A percentile compares a stretch with the other conserved stretches of the same genome.
These are phyloP conservation scores for Dimargaris cristalligena DNA, from an alignment of 192 early-diverging fungal species.

Conservation along the genomic window DNA sequence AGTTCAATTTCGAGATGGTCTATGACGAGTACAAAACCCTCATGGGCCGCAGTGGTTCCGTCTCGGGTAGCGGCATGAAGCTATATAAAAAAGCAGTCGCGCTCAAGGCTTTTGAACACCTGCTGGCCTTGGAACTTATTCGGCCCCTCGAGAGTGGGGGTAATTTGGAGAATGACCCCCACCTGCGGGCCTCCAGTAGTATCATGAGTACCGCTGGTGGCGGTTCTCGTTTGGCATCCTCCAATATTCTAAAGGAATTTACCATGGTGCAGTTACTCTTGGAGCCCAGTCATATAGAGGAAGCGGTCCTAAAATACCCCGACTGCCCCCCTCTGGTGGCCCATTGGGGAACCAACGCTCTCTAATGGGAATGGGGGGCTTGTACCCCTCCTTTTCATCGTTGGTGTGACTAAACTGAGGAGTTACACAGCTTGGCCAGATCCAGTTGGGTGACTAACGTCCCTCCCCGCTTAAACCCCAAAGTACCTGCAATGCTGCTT, in stretches of 20 bases:
- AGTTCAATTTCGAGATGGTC: conserved; percentile 90
- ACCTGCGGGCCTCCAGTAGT: neutral
- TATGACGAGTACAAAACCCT: conserved; percentile 83
- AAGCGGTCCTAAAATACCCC: conserved; percentile 35
- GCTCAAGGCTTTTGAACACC: conserved; percentile 78
- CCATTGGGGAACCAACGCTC: conserved; percentile 32
- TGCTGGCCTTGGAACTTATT: conserved; percentile 50
- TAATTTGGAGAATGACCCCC: neutral
- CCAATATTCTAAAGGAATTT: conserved; percentile 67
- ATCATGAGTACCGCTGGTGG: conserved; percentile 14
- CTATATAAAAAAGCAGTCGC: conserved; percentile 64
- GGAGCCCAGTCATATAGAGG: conserved; percentile 45
- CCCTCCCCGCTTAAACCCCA: too few relatives aligned
- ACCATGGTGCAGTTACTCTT: conserved; percentile 70
- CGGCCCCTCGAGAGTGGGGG: conserved; percentile 28
- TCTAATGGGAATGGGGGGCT: too few relatives aligned
- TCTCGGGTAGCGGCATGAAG: conserved; percentile 37
- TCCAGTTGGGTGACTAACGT: too few relatives aligned
- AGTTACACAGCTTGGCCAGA: too few relatives aligned
- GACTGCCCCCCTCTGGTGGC: conserved; percentile 44
- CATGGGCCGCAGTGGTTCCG: conserved; percentile 36
- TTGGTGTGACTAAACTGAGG: too few relatives aligned
- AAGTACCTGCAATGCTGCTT: too few relatives aligned
- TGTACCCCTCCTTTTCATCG: too few relatives aligned
- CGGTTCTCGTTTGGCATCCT: conserved; percentile 23